Evolutionary conservation across 805 yeast genomes (phyloP), one percentile per base, ranked within the genome.

Genomic region (Pichia pseudocactophila): DNA sequence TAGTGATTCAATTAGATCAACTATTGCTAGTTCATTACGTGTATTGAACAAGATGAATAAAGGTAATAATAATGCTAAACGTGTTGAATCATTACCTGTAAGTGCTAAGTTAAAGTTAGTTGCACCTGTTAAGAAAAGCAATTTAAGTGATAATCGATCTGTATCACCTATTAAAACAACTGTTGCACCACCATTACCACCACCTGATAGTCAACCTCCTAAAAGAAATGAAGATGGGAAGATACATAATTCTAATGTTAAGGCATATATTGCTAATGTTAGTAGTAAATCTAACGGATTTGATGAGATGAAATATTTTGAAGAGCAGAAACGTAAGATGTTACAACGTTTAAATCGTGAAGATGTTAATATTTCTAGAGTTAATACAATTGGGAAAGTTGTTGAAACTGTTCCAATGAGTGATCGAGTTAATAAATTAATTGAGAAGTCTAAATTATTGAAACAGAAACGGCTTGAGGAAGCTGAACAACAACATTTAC

Each of bases 371-470:
- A 32, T 27, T 22, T 30, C 20, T 25, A 34, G 2, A 27, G 32
- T 4, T 11, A 25, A 11, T 17, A 22, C 3, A 30, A 17, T 17
- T 10, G 37, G 16, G 28, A 9, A 17, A 17, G 10, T 34, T 15
- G 16, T n/a, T n/a, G 33, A 33, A 17, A 30, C 17, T 7, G n/a
- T 30, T 6, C 44, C 20, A 17, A 30, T 33, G 31, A 39, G 45
- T 30, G 43, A 42, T 30, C 19, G 27, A 27, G 39, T 39, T 20
- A 28, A 16, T 4, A 30, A 39, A n/a, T 20, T 39, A 19, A 42
- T 42, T 34, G 45, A 42, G 34, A 38, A 39, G 32, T 36, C 44
- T 1, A 40, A 34, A 16, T n/a, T n/a, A 27, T 20, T 16, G 39
- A 35, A 6, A 40, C 31, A n/a, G 2, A 22, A 2, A 18, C n/a